A percentile compares a stretch with the other conserved stretches of the same genome.
These are phyloP conservation scores for Mitragyna speciosa DNA, from an alignment of 257 asterid species.

Conservation along the genomic window DNA sequence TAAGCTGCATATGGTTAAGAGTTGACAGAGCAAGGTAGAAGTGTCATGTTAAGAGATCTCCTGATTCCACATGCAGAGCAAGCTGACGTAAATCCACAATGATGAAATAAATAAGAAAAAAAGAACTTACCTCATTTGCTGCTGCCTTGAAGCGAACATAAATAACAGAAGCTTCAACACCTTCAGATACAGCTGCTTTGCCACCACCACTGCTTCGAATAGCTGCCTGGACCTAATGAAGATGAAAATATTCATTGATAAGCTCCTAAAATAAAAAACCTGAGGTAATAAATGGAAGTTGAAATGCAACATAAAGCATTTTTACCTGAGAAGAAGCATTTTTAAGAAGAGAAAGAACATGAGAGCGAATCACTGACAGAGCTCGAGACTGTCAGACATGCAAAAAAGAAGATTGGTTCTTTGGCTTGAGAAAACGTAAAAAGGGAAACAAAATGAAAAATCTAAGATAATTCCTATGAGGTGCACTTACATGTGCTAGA, in stretches of 20 bases:
- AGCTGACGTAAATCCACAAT: conserved; percentile 12
- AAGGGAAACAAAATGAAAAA: not conserved
- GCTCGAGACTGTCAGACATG: conserved; percentile 78
- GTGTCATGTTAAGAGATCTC: not conserved
- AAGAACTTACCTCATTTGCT: conserved; percentile 78
- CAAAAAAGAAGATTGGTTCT: conserved; percentile 7
- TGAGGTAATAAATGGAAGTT: conserved; percentile 11
- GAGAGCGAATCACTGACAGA: conserved; percentile 91
- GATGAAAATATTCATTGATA: conserved; percentile 11
- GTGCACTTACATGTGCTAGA: conserved; percentile 8
- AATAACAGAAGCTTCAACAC: conserved; percentile 87
- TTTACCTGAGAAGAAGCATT: conserved; percentile 90
- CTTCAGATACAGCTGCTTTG: conserved; percentile 81
- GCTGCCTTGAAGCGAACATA: conserved; percentile 97
- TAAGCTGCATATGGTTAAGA: conserved; percentile 63
- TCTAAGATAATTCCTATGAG: not conserved
- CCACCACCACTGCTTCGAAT: conserved; percentile 69
- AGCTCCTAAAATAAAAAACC: not conserved
- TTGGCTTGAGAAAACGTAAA: not conserved
- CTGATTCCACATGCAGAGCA: conserved; percentile 17
- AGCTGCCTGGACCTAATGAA: conserved; percentile 75
- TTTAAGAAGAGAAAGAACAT: conserved; percentile 78
- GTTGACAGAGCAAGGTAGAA: not conserved
- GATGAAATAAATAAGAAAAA: conserved; percentile 17
- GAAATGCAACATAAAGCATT: conserved; percentile 19